phyloP scores from a whole-genome alignment of 2,329 filamentous ascomycete species.

The Eutypa lata region DNA sequence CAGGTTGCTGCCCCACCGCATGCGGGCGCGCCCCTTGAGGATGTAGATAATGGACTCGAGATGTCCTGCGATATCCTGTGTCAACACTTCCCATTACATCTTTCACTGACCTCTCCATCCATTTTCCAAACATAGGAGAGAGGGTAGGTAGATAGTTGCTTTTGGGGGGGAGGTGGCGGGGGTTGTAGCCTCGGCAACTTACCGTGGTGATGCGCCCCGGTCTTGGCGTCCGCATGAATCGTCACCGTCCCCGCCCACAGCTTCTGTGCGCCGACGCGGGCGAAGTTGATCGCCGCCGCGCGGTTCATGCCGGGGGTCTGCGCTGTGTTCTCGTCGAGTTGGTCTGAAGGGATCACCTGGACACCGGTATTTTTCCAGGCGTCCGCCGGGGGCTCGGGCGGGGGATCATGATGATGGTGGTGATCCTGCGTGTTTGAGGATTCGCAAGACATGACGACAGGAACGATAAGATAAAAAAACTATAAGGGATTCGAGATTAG shows the following conservation, averaged over 20 bases:
- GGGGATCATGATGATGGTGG: background rate
- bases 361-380: constrained; percentile 36
- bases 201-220: constrained; percentile 41
- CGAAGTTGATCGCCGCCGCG: constrained; percentile 41
- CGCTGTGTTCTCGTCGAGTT: constrained; percentile 37
- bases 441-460: constrained; percentile 1
- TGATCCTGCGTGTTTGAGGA: constrained; percentile 1
- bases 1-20: constrained; percentile 42
- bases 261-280: constrained; percentile 39
- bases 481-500: background rate
- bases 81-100: too few relatives aligned
- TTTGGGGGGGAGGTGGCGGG: background rate
- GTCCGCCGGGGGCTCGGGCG: constrained; percentile 9
- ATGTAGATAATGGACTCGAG: constrained; percentile 44
- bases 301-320: constrained; percentile 42
- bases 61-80: constrained; percentile 15
- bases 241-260: constrained; percentile 43
- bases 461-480: background rate
- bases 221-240: constrained; percentile 41
- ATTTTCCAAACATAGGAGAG: too few relatives aligned
- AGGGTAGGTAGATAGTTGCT: too few relatives aligned
- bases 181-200: background rate
- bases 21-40: constrained; percentile 39
- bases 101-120: too few relatives aligned
- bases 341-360: constrained; percentile 37